Evolutionary conservation across 1,284 basidiomycete species (phyloP).

Genomic region (Fomes fomentarius): DNA sequence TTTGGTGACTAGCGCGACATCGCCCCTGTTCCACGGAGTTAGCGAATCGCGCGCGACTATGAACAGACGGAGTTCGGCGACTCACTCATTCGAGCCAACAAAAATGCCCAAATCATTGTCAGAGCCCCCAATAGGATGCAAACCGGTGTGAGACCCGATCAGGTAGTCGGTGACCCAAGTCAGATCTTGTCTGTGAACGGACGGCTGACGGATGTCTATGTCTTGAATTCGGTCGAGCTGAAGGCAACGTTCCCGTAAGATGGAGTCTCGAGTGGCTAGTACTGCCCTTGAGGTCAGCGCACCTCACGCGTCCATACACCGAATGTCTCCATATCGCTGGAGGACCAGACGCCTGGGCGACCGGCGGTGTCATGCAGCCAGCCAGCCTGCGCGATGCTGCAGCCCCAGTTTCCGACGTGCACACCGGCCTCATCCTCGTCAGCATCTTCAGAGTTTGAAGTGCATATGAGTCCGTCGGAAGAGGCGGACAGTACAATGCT

Average conservation of each 20-base stretch:
- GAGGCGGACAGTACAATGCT: slow-evolving; percentile 67
- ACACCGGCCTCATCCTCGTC: slow-evolving; percentile 79
- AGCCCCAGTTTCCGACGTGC: slow-evolving; percentile 75
- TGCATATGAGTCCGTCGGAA: slow-evolving; percentile 71
- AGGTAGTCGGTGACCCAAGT: slow-evolving; percentile 47
- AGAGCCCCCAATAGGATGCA: slow-evolving; percentile 24
- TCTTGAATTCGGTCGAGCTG: slow-evolving; percentile 40
- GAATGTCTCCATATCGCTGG: slow-evolving; percentile 86
- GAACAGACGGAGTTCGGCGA: not conserved
- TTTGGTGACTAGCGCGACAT: slow-evolving; percentile 36
- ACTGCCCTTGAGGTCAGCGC: not conserved
- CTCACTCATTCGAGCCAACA: slow-evolving; percentile 43
- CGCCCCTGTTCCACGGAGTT: slow-evolving; percentile 32
- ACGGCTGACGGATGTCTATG: slow-evolving; percentile 39
- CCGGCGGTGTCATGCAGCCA: slow-evolving; percentile 51
- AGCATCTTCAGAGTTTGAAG: slow-evolving; percentile 64
- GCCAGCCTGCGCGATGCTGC: slow-evolving; percentile 73
- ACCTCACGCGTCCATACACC: slow-evolving; percentile 74
- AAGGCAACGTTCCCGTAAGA: too few relatives aligned
- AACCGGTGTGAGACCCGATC: slow-evolving; percentile 38
- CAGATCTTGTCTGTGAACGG: slow-evolving; percentile 36
- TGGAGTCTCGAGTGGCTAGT: too few relatives aligned
- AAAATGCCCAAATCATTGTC: slow-evolving; percentile 39
- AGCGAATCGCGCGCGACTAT: not conserved
- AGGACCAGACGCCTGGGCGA: slow-evolving; percentile 60